Base-by-base conservation (phyloP, 169 alveolate species). In the Cryptosporidium parvum region DNA sequence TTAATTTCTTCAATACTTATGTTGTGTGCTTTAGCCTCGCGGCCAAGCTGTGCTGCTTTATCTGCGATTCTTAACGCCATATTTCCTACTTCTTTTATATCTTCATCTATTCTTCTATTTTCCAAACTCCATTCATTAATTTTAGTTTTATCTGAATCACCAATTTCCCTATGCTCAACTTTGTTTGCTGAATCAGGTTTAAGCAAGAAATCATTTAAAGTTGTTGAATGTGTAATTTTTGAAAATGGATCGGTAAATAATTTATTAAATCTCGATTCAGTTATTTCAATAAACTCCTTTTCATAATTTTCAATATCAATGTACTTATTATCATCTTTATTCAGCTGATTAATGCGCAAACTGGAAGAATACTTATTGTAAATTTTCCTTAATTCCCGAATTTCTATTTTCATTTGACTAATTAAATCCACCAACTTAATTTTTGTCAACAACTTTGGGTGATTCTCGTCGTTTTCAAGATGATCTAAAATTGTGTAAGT, bases 21-120 rank as follows among this genome's bases (percentile, higher is more conserved):
- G 26, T 44, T 65, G 0, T 80, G 89, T 62, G 23, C 6, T 29
- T 29, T 65, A 2, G 89, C 56, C 39, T 67, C 75, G n/a, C 9
- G 18, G 12, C 70, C 70, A 14, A 80, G 68, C 51, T 62, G 56
- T 9, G 10, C 52, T 12, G 89, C 89, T 26, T 44, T 80, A 16
- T 80, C 80, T 9, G 80, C 75, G 33, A 80, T 62, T 67, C 67
- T 59, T 26, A 39, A 39, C 16, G 89, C 89, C 21, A 35, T 33
- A 26, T 80, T 62, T 2, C 89, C 89, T 39, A 80, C 21, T 42
- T 80, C 89, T 45, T 33, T 65, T 12, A 80, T 65, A 1, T 62
- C 89, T 3, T 16, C 4, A 26, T 62, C 75, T n/a, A 80, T 42
- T 61, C 56, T 51, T 8, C 21, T 12, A 45, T 21, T 62, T 29